A percentile compares a stretch with the other conserved stretches of the same genome.
These are phyloP conservation scores for Gomphus bonarii DNA, from an alignment of 1,284 basidiomycete species.

Conservation along the genomic window DNA sequence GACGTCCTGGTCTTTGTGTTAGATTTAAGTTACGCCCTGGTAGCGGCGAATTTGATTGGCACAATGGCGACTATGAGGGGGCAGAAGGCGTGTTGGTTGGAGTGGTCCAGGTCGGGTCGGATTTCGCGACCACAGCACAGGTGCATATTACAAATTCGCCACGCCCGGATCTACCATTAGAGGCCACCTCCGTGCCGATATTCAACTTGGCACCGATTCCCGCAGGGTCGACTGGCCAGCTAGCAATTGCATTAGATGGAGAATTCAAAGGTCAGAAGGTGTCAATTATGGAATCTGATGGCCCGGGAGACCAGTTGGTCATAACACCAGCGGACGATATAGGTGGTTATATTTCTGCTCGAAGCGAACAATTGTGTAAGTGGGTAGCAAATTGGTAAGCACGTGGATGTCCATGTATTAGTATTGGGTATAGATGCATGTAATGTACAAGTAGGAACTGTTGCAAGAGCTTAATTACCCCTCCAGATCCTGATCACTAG, in stretches of 20 bases:
- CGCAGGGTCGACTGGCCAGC: conserved; percentile 18
- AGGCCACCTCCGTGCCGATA: conserved; percentile 19
- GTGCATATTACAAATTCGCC: conserved; percentile 19
- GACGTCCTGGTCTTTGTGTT: conserved; percentile 33
- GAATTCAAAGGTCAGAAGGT: conserved; percentile 19
- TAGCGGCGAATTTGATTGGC: conserved; percentile 26
- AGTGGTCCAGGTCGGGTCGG: conserved; percentile 25
- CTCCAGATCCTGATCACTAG: too few species aligned
- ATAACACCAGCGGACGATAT: conserved; percentile 1
- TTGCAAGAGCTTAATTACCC: too few species aligned
- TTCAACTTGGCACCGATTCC: conserved; percentile 21
- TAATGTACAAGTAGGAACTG: too few species aligned
- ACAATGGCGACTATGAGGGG: conserved; percentile 44
- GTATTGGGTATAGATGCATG: too few species aligned
- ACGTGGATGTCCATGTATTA: background rate
- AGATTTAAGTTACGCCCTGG: conserved; percentile 34
- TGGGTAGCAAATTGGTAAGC: background rate
- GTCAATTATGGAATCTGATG: conserved; percentile 11
- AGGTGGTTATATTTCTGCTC: background rate
- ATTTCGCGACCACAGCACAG: conserved; percentile 21
- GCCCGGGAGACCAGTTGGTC: background rate
- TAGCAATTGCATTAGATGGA: conserved; percentile 20
- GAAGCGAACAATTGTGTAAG: background rate
- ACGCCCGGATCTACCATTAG: conserved; percentile 13
- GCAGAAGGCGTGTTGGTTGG: conserved; percentile 33